phyloP scores from a whole-genome alignment of 768 basidiomycete species.

The Russula dissimulans region DNA sequence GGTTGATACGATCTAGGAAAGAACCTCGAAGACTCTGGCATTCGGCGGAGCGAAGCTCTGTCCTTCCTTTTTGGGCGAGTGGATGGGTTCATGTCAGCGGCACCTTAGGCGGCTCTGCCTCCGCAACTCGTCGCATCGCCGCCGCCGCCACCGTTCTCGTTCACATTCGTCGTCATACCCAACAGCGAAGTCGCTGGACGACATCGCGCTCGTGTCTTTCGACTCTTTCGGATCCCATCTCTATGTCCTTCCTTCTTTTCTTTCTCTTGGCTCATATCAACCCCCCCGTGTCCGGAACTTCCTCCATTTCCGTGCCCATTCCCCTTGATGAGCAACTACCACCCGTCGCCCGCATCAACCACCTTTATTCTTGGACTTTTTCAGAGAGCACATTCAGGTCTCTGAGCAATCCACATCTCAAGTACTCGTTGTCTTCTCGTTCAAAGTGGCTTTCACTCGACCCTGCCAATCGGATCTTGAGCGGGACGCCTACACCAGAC shows the following conservation, averaged over 20 bases:
- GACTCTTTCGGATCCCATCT: constrained; percentile 28
- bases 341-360: constrained; percentile 57
- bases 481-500: constrained; percentile 51
- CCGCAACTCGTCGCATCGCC: background rate
- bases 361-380: constrained; percentile 63
- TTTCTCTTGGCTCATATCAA: constrained; percentile 40
- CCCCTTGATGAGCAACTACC: constrained; percentile 70
- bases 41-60: background rate
- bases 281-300: constrained; percentile 28
- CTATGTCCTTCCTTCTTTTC: constrained; percentile 62
- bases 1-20: constrained; percentile 4
- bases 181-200: constrained; percentile 24
- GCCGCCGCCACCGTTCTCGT: constrained; percentile 10
- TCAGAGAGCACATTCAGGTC: constrained; percentile 56
- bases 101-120: too few relatives aligned
- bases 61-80: constrained; percentile 3
- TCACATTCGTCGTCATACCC: constrained; percentile 10
- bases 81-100: background rate
- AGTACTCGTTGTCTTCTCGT: constrained; percentile 46
- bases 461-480: constrained; percentile 45
- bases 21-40: background rate
- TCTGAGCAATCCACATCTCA: constrained; percentile 33
- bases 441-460: constrained; percentile 79
- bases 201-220: constrained; percentile 21
- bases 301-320: constrained; percentile 38